Evolutionary conservation across 129 eudicot genomes (phyloP).

Genomic region (Logfia minima): DNA sequence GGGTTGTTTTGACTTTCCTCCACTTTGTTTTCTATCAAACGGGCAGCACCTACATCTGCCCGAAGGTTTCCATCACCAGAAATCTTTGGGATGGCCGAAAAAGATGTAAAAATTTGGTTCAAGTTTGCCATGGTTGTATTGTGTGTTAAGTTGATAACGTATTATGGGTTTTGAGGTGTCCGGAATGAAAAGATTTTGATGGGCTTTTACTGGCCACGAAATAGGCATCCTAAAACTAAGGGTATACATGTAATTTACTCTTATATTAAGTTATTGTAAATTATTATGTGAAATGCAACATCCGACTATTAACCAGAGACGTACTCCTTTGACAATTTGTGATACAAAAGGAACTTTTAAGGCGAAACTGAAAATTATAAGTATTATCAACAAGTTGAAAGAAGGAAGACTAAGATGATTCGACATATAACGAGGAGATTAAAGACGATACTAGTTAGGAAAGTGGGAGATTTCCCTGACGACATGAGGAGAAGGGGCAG

Average conservation of each 20-base stretch:
- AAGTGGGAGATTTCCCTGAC: no score
- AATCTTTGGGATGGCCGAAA: constrained; percentile 51
- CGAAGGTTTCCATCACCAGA: constrained; percentile 17
- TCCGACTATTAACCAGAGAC: neutral
- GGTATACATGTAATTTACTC: neutral
- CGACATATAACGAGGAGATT: no score
- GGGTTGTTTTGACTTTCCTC: constrained; percentile 39
- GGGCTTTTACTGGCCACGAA: neutral
- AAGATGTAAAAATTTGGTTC: constrained; percentile 44
- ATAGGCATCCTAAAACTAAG: neutral
- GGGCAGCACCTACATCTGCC: constrained; percentile 12
- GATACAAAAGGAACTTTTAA: no score
- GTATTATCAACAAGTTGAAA: no score
- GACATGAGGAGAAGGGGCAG: no score
- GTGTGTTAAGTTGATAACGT: constrained; percentile 22
- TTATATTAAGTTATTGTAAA: neutral
- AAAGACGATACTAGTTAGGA: no score
- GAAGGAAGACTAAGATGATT: no score
- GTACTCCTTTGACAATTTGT: neutral
- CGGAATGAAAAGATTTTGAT: neutral
- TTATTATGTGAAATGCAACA: neutral
- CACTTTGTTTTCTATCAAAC: constrained; percentile 33
- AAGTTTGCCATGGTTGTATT: constrained; percentile 47
- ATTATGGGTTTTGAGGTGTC: constrained; percentile 26
- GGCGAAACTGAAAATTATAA: no score